Conservation (phyloP, 1,139 yeast genomes). For the Hansenula sp. region DNA sequence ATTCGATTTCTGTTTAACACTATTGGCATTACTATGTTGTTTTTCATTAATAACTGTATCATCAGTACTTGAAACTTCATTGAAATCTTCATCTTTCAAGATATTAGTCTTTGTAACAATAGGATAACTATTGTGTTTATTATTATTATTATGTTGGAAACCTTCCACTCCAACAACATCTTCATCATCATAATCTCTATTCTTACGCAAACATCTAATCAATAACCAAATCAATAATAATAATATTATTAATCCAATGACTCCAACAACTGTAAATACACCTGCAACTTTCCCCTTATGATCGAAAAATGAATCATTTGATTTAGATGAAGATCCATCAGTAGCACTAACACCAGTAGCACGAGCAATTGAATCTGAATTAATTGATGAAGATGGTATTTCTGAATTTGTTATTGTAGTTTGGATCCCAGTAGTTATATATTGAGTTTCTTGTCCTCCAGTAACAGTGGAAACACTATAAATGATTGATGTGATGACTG, state of each 20-base stretch:
- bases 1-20: background rate
- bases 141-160: background rate
- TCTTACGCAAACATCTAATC: constrained; percentile 12
- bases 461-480: constrained; percentile 7
- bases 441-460: constrained; percentile 5
- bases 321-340: no score
- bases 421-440: constrained; percentile 4
- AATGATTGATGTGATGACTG: constrained; percentile 5
- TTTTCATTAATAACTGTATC: constrained; percentile 7
- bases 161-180: constrained; percentile 2
- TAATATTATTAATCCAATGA: constrained; percentile 41
- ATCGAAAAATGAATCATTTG: constrained; percentile 40
- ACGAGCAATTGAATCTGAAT: background rate
- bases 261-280: constrained; percentile 64
- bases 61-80: constrained; percentile 8
- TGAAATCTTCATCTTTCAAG: constrained; percentile 7
- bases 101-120: background rate
- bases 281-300: constrained; percentile 69
- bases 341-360: constrained; percentile 1
- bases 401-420: constrained; percentile 4
- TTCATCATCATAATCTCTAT: constrained; percentile 16
- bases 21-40: background rate
- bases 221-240: constrained; percentile 21
- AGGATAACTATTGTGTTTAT: background rate
- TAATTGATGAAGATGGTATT: background rate